Conservation (phyloP, 495 filamentous ascomycete species). For the Hypomontagnella submonticulosa region DNA sequence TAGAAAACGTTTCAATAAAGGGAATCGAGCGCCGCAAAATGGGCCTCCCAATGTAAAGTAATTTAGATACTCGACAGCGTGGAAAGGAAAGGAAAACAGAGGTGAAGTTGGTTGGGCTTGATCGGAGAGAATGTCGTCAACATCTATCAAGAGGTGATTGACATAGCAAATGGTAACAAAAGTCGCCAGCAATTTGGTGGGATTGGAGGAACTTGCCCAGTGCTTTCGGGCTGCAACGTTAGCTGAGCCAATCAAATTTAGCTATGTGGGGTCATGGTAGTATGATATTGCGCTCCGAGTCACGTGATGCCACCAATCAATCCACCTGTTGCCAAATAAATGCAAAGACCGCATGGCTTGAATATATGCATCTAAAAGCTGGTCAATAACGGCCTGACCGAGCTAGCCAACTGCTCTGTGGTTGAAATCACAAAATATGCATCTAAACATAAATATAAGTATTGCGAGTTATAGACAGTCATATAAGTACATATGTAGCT, state of each 20-base stretch:
- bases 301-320: too few relatives aligned
- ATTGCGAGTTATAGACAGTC: too few relatives aligned
- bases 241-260: constrained; percentile 20
- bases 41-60: background rate
- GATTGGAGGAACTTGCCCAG: constrained; percentile 25
- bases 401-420: too few relatives aligned
- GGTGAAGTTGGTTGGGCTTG: constrained; percentile 1
- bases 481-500: too few relatives aligned
- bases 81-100: background rate
- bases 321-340: too few relatives aligned
- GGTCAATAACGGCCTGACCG: too few relatives aligned
- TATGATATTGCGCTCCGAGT: constrained; percentile 24
- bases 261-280: background rate
- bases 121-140: constrained; percentile 21
- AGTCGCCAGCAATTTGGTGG: constrained; percentile 37
- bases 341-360: too few relatives aligned
- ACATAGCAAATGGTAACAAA: constrained; percentile 24
- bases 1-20: background rate
- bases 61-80: background rate
- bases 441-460: too few relatives aligned
- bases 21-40: constrained; percentile 3
- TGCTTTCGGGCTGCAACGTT: constrained; percentile 1
- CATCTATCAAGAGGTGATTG: constrained; percentile 35
- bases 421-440: too few relatives aligned
- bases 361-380: too few relatives aligned